These are phyloP conservation scores for Phaeosphaeriaceae sp. DNA, from an alignment of 2,329 filamentous ascomycete genomes.

Conservation along the genomic window DNA sequence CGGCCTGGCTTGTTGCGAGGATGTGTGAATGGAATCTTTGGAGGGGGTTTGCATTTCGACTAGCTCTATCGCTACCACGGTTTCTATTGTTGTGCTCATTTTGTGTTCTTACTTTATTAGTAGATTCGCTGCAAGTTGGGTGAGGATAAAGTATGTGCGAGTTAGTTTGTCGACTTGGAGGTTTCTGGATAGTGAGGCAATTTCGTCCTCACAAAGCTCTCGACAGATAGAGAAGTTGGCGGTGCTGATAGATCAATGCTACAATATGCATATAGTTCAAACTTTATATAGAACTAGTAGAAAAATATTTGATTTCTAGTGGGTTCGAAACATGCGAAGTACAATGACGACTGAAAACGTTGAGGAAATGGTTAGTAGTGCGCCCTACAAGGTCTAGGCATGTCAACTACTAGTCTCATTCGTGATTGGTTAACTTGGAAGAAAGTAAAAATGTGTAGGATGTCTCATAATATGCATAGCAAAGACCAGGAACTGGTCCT, in stretches of 20 bases:
- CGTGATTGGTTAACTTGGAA: neutral
- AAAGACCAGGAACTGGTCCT: neutral
- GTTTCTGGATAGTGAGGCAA: no score
- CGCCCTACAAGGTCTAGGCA: neutral
- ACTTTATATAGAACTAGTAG: no score
- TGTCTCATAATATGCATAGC: neutral
- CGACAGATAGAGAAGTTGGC: no score
- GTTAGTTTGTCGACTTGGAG: no score
- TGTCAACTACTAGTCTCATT: neutral
- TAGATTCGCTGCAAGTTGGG: no score
- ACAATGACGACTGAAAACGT: neutral
- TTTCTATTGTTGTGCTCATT: constrained; percentile 7
- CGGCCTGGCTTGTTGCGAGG: neutral
- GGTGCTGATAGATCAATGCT: no score
- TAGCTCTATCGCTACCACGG: neutral
- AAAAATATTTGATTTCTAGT: neutral
- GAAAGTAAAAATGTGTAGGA: neutral
- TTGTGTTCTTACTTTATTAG: no score
- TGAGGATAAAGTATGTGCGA: no score
- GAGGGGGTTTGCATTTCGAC: constrained; percentile 2
- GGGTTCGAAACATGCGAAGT: neutral
- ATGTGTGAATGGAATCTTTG: neutral
- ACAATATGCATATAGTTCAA: no score
- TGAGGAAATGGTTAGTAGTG: no score
- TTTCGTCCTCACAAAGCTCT: no score